Evolutionary conservation across 805 yeast genomes (phyloP), one percentile per base, ranked within the genome.

Genomic region (Starmerella floris): DNA sequence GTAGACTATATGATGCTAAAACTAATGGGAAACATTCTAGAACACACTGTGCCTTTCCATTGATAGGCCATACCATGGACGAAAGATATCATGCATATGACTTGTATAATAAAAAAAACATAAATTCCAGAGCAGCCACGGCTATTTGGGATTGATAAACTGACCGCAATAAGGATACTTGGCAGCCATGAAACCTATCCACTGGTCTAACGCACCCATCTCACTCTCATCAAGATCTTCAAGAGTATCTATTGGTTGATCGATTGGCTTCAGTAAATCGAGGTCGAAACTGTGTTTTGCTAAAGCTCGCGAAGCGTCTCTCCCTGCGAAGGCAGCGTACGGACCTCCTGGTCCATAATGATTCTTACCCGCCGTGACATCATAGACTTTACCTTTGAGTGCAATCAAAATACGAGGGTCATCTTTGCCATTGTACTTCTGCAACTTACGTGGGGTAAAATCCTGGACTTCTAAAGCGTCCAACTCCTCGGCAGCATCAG

Each of bases 341-440:
- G 95, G 94, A 0, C 96, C 96, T 25, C 88, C 83, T 5, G 97
- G 97, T 0, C 97, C 97, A 61, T 88, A 88, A 58, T 88, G 87
- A 37, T 73, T 72, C 50, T 87, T 73, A 0, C 94, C 94, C 10
- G 68, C 66, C 4, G 83, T 66, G 19, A 84, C 94, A 56, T 88
- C 95, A 55, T 72, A 88, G 2, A 88, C 94, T 22, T 70, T 77
- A 1, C 95, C 94, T 52, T 70, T 74, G n/a, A 88, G 83, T 0
- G 83, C 91, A 48, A 88, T 73, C 56, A 78, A 80, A n/a, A 88
- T 83, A 54, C 75, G 76, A 41, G 77, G 77, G 49, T 81, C 78
- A 50, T 80, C 84, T 41, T 66, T 73, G 1, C 97, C 97, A 60
- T 88, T 84, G 66, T 64, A 85, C 52, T 76, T 77, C 44, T 73